A percentile compares a stretch with the other conserved stretches of the same genome.
Conservation (phyloP, 257 asterid genomes). For the Ehretia macrophylla region DNA sequence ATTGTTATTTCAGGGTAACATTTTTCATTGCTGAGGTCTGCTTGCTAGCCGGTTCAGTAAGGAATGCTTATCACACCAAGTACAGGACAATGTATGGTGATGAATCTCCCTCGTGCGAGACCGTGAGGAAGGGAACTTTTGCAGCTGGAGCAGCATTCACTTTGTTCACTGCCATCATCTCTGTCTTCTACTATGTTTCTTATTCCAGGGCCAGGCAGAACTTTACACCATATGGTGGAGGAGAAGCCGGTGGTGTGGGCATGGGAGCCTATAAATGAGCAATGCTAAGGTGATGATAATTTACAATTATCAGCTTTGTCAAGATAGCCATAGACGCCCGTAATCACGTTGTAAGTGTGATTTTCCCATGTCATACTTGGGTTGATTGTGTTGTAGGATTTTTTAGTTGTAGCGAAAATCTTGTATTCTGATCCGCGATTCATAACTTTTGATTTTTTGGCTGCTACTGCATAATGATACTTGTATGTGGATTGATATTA, state of each 20-base stretch:
- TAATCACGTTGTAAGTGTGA: too few species aligned
- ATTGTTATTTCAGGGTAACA: conserved; percentile 22
- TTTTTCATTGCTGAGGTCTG: conserved; percentile 20
- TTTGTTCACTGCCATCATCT: conserved; percentile 31
- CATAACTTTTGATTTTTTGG: too few species aligned
- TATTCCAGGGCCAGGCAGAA: conserved; percentile 27
- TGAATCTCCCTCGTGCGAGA: conserved; percentile 34
- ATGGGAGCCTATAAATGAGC: conserved; percentile 24
- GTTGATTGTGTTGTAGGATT: neutral
- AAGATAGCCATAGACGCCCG: too few species aligned
- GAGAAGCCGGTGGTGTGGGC: conserved; percentile 26
- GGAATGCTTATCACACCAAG: conserved; percentile 24
- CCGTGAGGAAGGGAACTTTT: conserved; percentile 39
- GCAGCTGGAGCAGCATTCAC: conserved; percentile 45
- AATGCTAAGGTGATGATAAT: neutral
- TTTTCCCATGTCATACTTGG: too few species aligned
- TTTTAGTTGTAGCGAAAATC: neutral
- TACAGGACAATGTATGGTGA: conserved; percentile 25
- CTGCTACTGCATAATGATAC: too few species aligned
- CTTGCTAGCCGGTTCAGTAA: conserved; percentile 19
- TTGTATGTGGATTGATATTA: too few species aligned
- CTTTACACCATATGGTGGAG: conserved; percentile 21
- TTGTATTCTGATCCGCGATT: neutral
- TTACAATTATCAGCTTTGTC: neutral
- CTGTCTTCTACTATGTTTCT: conserved; percentile 23